Conservation (phyloP, 129 eudicot species). For the Flaveria bidentis region DNA sequence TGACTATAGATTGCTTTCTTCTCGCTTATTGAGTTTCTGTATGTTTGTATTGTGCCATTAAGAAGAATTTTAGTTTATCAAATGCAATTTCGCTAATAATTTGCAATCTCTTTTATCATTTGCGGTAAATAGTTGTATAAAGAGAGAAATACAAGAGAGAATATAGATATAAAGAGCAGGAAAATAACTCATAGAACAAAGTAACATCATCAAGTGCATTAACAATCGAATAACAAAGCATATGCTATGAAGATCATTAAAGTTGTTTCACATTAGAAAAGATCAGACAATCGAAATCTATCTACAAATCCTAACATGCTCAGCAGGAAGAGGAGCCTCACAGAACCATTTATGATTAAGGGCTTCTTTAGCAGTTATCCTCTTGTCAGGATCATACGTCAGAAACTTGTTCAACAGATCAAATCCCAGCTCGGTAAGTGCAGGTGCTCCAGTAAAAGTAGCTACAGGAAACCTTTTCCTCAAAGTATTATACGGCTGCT, state of each 20-base stretch:
- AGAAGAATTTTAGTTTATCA: not conserved
- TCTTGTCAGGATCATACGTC: slow-evolving; percentile 70
- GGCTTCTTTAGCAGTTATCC: slow-evolving; percentile 74
- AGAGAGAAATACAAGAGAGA: not conserved
- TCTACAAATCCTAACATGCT: slow-evolving; percentile 37
- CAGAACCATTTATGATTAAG: slow-evolving; percentile 75
- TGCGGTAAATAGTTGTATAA: not conserved
- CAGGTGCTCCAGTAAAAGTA: slow-evolving; percentile 62
- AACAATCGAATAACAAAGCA: not conserved
- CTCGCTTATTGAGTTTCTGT: not conserved
- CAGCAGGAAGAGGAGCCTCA: slow-evolving; percentile 70
- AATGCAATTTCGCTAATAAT: not conserved
- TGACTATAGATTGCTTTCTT: slow-evolving; percentile 10
- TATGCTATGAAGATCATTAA: slow-evolving; percentile 7
- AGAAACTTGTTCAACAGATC: slow-evolving; percentile 74
- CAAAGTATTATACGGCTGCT: slow-evolving; percentile 57
- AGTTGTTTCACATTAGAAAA: not conserved
- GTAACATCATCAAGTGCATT: not conserved
- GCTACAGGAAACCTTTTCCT: slow-evolving; percentile 65
- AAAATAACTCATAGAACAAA: not conserved
- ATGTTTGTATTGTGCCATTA: not conserved
- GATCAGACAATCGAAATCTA: not conserved
- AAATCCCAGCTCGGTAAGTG: slow-evolving; percentile 73
- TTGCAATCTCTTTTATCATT: not conserved
- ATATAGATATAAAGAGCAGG: not conserved